Conservation (phyloP, 306 rosid species). For the Cucumis sativus region DNA sequence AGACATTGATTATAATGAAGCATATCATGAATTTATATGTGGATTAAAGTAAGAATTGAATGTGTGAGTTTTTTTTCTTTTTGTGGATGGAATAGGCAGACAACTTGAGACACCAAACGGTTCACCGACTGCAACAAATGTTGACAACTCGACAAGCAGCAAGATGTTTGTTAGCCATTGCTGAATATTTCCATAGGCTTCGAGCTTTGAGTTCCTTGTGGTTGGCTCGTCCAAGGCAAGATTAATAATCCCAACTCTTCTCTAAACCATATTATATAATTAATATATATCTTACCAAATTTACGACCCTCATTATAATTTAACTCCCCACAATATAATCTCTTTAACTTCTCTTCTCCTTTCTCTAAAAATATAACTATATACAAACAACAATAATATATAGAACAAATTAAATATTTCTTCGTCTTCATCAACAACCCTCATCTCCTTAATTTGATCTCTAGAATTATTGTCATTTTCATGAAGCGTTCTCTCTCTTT, state of each 20-base stretch:
- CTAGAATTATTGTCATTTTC: background rate
- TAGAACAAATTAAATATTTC: too few species aligned
- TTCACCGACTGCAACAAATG: conserved; percentile 54
- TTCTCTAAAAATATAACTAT: too few species aligned
- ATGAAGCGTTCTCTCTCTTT: background rate
- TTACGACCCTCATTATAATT: too few species aligned
- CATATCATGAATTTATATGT: too few species aligned
- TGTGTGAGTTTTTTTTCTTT: too few species aligned
- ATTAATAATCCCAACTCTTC: background rate
- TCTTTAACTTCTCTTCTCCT: too few species aligned
- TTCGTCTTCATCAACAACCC: too few species aligned
- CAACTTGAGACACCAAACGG: conserved; percentile 58
- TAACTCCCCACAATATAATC: too few species aligned
- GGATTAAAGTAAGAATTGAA: background rate
- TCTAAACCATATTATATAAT: too few species aligned
- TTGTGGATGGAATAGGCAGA: conserved; percentile 53
- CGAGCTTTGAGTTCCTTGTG: conserved; percentile 89
- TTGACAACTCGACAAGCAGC: conserved; percentile 86
- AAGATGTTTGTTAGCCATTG: conserved; percentile 67
- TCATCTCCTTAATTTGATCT: background rate
- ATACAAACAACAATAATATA: too few species aligned
- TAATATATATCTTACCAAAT: too few species aligned
- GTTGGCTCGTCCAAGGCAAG: conserved; percentile 75
- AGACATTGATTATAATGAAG: too few species aligned
- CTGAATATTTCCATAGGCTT: conserved; percentile 78